Percentiles rank a stretch among this genome's conserved stretches.
Evolutionary conservation across 176 grass and related monocot species (phyloP).

Genomic region (Lolium multiflorum): DNA sequence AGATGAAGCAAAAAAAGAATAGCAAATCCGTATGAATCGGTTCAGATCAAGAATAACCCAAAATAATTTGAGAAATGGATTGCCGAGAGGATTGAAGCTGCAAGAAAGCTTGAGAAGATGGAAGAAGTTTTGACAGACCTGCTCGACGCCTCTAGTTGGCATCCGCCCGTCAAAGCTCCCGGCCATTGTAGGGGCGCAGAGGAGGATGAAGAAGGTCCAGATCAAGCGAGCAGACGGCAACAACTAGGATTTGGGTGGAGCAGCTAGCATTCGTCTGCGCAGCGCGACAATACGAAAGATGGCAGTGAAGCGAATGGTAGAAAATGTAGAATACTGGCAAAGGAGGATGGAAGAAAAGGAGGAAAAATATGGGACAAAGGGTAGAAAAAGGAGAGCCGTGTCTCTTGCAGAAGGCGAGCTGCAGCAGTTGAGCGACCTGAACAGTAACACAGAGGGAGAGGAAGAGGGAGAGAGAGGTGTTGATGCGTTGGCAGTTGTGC

Average conservation of each 20-base stretch:
- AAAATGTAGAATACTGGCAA: conserved; percentile 29
- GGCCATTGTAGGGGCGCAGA: conserved; percentile 51
- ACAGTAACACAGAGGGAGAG: not conserved
- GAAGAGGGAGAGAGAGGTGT: not conserved
- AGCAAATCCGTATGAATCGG: not conserved
- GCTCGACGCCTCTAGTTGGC: conserved; percentile 69
- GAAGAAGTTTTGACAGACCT: conserved; percentile 45
- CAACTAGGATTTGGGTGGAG: not conserved
- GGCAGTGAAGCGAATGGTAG: conserved; percentile 41
- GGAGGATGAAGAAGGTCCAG: not conserved
- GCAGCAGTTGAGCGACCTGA: conserved; percentile 2
- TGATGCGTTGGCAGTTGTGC: conserved; percentile 17
- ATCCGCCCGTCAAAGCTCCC: conserved; percentile 69
- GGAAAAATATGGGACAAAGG: conserved; percentile 31
- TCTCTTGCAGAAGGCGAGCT: conserved; percentile 32
- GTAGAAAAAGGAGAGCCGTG: conserved; percentile 20
- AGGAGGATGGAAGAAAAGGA: conserved; percentile 32
- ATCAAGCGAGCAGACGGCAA: not conserved
- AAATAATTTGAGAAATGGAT: not conserved
- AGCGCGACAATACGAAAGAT: conserved; percentile 27
- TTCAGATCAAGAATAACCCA: not conserved
- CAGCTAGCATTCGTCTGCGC: conserved; percentile 21
- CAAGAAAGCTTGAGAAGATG: not conserved
- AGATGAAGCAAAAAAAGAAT: not conserved
- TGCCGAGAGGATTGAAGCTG: not conserved